These are phyloP conservation scores for Ceraceosorus bombacis DNA, from an alignment of 1,284 basidiomycete genomes.

Conservation along the genomic window DNA sequence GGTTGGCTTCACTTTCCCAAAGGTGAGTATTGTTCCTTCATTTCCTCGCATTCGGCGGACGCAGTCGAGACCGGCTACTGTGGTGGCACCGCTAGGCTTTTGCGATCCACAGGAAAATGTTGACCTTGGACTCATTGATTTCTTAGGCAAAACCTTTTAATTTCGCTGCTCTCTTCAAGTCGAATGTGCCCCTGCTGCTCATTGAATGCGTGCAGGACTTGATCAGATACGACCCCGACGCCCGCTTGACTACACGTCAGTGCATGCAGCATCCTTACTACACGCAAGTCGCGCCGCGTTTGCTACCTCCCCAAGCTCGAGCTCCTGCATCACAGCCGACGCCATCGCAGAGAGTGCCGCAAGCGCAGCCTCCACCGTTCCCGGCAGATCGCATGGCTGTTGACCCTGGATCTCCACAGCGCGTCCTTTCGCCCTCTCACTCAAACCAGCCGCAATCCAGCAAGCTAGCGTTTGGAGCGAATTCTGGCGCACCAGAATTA, in stretches of 20 bases:
- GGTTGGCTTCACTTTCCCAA: constrained; percentile 83
- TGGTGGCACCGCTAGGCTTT: not conserved
- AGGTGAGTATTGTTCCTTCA: constrained; percentile 54
- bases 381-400: constrained; percentile 12
- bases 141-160: constrained; percentile 66
- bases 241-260: constrained; percentile 72
- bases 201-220: constrained; percentile 87
- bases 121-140: not conserved
- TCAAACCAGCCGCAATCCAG: constrained; percentile 13
- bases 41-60: not conserved
- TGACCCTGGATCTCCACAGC: constrained; percentile 16
- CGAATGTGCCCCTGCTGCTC: constrained; percentile 67
- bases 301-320: constrained; percentile 35
- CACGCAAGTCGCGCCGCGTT: constrained; percentile 56
- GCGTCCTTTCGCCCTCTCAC: constrained; percentile 27
- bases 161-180: constrained; percentile 70
- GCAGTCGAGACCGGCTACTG: not conserved
- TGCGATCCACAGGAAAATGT: constrained; percentile 4
- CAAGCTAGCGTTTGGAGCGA: constrained; percentile 25
- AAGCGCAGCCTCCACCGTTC: constrained; percentile 32
- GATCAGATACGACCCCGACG: constrained; percentile 81
- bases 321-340: constrained; percentile 13
- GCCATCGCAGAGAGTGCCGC: constrained; percentile 33
- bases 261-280: constrained; percentile 86
- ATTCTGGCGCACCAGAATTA: constrained; percentile 10